Evolutionary conservation across 176 grass and related monocot species (phyloP).

Genomic region (Hordeum marinum): DNA sequence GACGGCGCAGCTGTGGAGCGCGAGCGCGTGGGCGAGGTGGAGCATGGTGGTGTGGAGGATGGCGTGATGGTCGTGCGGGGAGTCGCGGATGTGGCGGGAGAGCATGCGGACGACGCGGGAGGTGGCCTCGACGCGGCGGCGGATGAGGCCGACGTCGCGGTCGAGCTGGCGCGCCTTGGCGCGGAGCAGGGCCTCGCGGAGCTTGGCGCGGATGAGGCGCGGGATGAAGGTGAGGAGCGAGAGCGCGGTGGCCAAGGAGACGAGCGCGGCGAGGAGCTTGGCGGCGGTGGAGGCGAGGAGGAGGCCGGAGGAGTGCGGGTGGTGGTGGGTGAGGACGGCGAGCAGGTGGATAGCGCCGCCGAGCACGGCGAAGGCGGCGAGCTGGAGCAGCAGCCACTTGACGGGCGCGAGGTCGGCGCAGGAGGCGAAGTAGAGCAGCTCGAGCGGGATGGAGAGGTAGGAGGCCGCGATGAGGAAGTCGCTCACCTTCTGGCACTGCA

Average conservation of each 20-base stretch:
- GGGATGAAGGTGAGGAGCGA: slow-evolving; percentile 14
- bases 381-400: slow-evolving; percentile 37
- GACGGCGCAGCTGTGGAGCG: slow-evolving; percentile 48
- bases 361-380: slow-evolving; percentile 38
- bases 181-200: slow-evolving; percentile 4
- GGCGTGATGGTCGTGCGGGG: slow-evolving; percentile 35
- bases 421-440: slow-evolving; percentile 47
- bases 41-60: slow-evolving; percentile 62
- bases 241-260: slow-evolving; percentile 7
- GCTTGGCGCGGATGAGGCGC: slow-evolving; percentile 11
- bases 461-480: slow-evolving; percentile 52
- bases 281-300: slow-evolving; percentile 17
- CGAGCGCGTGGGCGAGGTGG: slow-evolving; percentile 53
- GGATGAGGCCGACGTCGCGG: slow-evolving; percentile 1
- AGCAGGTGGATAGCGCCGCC: slow-evolving; percentile 10
- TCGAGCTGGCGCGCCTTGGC: slow-evolving; percentile 9
- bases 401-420: slow-evolving; percentile 32
- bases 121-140: slow-evolving; percentile 11
- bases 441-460: slow-evolving; percentile 33
- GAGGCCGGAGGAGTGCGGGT: slow-evolving; percentile 10
- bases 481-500: slow-evolving; percentile 50
- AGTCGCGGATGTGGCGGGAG: slow-evolving; percentile 34
- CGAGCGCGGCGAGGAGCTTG: slow-evolving; percentile 7
- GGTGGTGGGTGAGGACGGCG: neutral
- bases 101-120: slow-evolving; percentile 38